Percentiles rank a stretch among this genome's conserved stretches.
Conservation (phyloP, 2,329 filamentous ascomycete species). For the Trichoderma atroviride region DNA sequence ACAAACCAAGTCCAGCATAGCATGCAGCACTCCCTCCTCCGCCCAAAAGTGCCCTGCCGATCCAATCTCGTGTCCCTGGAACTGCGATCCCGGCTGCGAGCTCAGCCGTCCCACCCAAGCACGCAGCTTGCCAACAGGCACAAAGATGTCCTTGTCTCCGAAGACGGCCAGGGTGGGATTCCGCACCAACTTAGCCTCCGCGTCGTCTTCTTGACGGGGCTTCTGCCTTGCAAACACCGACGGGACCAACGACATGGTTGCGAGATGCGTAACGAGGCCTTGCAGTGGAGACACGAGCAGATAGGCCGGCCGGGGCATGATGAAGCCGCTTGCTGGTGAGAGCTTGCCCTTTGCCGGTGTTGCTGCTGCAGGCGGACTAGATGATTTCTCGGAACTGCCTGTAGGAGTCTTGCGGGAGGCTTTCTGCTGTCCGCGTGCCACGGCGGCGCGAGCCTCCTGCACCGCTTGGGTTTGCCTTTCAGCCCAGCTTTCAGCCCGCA, state of each 20-base stretch:
- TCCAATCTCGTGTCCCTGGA: constrained; percentile 52
- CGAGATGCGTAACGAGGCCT: constrained; percentile 61
- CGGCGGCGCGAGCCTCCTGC: constrained; percentile 40
- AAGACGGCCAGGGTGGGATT: constrained; percentile 71
- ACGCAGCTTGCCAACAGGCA: constrained; percentile 64
- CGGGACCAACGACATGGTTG: constrained; percentile 61
- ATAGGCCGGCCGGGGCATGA: constrained; percentile 52
- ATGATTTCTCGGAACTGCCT: constrained; percentile 28
- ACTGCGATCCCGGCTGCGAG: constrained; percentile 46
- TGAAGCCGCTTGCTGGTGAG: constrained; percentile 40
- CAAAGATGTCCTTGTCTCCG: constrained; percentile 75
- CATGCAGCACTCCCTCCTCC: constrained; percentile 52
- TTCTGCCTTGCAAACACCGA: constrained; percentile 31
- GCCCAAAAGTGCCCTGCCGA: constrained; percentile 66
- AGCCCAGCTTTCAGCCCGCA: constrained; percentile 70
- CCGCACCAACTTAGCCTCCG: constrained; percentile 58
- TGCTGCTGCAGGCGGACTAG: not conserved
- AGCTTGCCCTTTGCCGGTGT: constrained; percentile 33
- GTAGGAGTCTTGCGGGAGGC: constrained; percentile 3
- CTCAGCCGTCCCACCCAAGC: constrained; percentile 65
- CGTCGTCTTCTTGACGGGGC: constrained; percentile 36
- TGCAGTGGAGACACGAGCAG: constrained; percentile 70
- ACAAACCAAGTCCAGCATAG: constrained; percentile 34
- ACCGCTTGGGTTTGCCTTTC: constrained; percentile 59
- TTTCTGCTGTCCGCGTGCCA: constrained; percentile 33